Base-by-base conservation (phyloP, 768 basidiomycete genomes). In the Naematelia encephala region DNA sequence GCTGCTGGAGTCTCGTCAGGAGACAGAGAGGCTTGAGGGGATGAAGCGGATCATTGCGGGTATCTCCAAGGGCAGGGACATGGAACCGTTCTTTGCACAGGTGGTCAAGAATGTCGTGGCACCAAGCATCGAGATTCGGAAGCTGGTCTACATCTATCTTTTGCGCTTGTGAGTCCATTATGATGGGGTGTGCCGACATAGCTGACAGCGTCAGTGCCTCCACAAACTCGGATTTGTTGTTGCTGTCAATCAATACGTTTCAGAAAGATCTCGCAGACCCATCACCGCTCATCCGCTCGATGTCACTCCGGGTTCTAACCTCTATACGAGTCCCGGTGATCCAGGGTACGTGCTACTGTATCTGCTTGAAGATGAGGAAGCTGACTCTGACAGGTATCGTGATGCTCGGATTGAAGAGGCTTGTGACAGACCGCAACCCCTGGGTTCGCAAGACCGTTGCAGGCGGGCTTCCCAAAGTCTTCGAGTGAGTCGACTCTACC, bases 61-160 rank as follows among this genome's bases (percentile, higher is more conserved):
- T 77, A 93, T 94, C 55, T 91, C 90, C 39, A 93, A 94, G 80
- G 87, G 87, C 50, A 86, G 90, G 54, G 87, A 91, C 65, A 90
- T 96, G 63, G 87, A 92, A 23, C 84, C 87, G 61, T 93, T 91
- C 82, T 98, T 98, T 71, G 89, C 96, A 3, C 89, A 89, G 72
- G 96, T 99, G 25, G 92, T 97, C 69, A 97, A 93, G 81, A 93
- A 93, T 68, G 94, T 98, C 42, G 91, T 91, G 1, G 89, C 91
- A 1, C 85, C 86, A 56, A 90, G 90, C 72, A 85, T 98, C 50
- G 91, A 96, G 77, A 87, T 94, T 69, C 86, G 94, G 59, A 97
- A 98, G 79, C 85, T 99, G 53, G 73, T 98, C 39, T 98, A 98
- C 78, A 94, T 98, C 64, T 99, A 94, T 80, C 86, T 99, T 64